phyloP scores from a whole-genome alignment of 1,139 yeast species.

The Geotrichum citri-aurantii region DNA sequence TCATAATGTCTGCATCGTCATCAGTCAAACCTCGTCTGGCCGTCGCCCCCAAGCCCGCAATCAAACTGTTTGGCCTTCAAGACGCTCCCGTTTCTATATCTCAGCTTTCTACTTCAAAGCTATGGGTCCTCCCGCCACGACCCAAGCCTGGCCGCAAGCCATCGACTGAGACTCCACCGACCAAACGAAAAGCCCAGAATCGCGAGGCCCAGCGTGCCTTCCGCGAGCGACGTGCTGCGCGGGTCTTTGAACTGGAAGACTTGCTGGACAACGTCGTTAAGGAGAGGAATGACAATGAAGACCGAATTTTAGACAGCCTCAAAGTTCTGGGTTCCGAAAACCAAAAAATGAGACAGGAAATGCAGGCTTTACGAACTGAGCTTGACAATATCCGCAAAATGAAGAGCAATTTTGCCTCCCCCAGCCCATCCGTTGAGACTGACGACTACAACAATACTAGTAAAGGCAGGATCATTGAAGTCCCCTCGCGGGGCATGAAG shows the following conservation, averaged over 20 bases:
- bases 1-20: background rate
- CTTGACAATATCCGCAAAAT: slow-evolving; percentile 11
- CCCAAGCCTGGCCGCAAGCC: slow-evolving; percentile 92
- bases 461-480: background rate
- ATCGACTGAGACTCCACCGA: slow-evolving; percentile 48
- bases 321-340: slow-evolving; percentile 27
- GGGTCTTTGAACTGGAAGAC: slow-evolving; percentile 49
- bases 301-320: slow-evolving; percentile 45
- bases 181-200: slow-evolving; percentile 66
- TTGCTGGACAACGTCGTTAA: slow-evolving; percentile 58
- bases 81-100: slow-evolving; percentile 7
- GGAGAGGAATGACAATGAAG: slow-evolving; percentile 38
- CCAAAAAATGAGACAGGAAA: slow-evolving; percentile 20
- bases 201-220: slow-evolving; percentile 91
- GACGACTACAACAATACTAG: background rate
- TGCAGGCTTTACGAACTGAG: slow-evolving; percentile 21
- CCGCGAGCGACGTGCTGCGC: slow-evolving; percentile 68
- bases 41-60: slow-evolving; percentile 3
- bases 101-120: slow-evolving; percentile 55
- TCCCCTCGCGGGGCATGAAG: background rate
- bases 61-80: background rate
- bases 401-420: background rate
- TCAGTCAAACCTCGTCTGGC: background rate
- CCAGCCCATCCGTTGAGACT: background rate
- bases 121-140: slow-evolving; percentile 87